These are phyloP conservation scores for Chrysoporthe austroafricana DNA, from an alignment of 2,329 filamentous ascomycete species.

Conservation along the genomic window DNA sequence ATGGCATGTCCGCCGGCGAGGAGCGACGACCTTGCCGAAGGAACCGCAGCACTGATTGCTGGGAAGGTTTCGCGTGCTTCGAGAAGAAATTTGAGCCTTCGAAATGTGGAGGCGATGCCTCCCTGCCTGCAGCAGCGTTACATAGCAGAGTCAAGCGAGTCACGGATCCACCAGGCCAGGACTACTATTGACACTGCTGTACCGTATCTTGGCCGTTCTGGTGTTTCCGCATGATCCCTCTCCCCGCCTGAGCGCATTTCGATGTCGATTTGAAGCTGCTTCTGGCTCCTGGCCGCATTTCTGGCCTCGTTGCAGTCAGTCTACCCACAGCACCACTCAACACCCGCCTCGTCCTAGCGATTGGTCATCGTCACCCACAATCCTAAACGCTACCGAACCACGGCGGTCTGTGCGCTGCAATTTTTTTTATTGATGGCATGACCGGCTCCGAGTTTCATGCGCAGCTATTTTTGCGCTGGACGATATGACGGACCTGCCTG, in stretches of 20 bases:
- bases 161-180: constrained; percentile 17
- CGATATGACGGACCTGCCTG: background rate
- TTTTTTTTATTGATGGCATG: background rate
- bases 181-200: constrained; percentile 8
- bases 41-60: constrained; percentile 8
- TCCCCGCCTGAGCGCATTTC: background rate
- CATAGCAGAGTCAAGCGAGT: constrained; percentile 7
- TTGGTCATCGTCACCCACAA: background rate
- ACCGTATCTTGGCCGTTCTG: constrained; percentile 20
- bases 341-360: background rate
- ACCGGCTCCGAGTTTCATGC: background rate
- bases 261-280: background rate
- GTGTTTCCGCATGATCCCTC: background rate
- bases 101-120: constrained; percentile 16
- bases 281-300: constrained; percentile 9
- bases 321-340: background rate
- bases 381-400: background rate
- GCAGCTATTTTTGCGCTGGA: constrained; percentile 5
- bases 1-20: background rate
- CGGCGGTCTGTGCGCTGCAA: constrained; percentile 4
- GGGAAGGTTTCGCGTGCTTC: constrained; percentile 28
- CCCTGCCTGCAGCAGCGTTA: constrained; percentile 13
- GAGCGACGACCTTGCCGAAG: constrained; percentile 5
- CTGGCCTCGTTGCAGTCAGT: background rate
- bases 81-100: constrained; percentile 27